Conservation (phyloP, 2,329 filamentous ascomycete genomes). For the Xylariaceae sp. region DNA sequence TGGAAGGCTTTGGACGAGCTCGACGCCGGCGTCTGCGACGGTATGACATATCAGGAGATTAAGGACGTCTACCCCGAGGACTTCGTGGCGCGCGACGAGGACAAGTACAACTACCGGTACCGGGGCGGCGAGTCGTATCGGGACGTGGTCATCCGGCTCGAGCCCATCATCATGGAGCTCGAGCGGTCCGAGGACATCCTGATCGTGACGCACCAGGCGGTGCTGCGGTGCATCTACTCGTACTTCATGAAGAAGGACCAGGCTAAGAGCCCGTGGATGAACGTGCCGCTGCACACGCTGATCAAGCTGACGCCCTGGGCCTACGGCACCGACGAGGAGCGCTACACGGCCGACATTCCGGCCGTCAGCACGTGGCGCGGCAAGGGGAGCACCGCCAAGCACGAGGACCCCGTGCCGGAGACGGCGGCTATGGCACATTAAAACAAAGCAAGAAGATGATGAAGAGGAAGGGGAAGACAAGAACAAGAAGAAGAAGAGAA, state of each 20-base stretch:
- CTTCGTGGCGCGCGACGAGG: slow-evolving; percentile 89
- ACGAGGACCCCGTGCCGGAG: slow-evolving; percentile 54
- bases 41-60: slow-evolving; percentile 92
- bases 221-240: slow-evolving; percentile 92
- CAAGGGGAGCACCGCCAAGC: slow-evolving; percentile 83
- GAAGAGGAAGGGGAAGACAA: no score
- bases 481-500: no score
- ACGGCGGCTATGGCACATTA: neutral
- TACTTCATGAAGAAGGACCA: slow-evolving; percentile 99
- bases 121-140: slow-evolving; percentile 92
- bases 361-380: slow-evolving; percentile 94
- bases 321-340: slow-evolving; percentile 85
- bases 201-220: slow-evolving; percentile 96
- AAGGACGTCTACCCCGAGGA: slow-evolving; percentile 87
- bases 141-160: slow-evolving; percentile 93
- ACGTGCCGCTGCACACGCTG: slow-evolving; percentile 89
- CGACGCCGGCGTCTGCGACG: slow-evolving; percentile 92
- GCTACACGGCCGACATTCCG: slow-evolving; percentile 83
- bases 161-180: slow-evolving; percentile 99
- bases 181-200: slow-evolving; percentile 95
- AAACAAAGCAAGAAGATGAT: no score
- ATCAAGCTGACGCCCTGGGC: slow-evolving; percentile 94
- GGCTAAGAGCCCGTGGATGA: slow-evolving; percentile 93
- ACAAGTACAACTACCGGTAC: slow-evolving; percentile 99
- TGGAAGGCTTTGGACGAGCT: slow-evolving; percentile 99